Conservation (phyloP, 2,329 filamentous ascomycete genomes). For the Scleromitrula shiraiana region DNA sequence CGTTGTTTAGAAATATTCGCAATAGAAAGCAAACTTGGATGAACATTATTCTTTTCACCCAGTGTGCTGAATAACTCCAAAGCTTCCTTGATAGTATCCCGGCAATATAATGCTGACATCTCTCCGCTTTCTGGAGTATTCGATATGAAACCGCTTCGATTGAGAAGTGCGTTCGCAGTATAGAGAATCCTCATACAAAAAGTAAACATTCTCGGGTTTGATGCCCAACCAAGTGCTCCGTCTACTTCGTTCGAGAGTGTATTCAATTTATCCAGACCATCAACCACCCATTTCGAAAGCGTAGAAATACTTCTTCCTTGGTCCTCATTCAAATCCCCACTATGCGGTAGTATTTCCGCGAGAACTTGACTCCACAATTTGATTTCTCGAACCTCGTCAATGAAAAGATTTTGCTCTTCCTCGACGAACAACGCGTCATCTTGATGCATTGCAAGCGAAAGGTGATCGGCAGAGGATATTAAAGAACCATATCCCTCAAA, state of each 20-base stretch:
- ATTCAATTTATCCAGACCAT: slow-evolving; percentile 11
- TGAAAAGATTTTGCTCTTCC: slow-evolving; percentile 91
- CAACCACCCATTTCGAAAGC: slow-evolving; percentile 39
- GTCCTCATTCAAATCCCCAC: neutral
- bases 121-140: too few relatives aligned
- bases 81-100: neutral
- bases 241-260: slow-evolving; percentile 38
- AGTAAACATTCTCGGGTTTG: slow-evolving; percentile 59
- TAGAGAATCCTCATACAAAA: slow-evolving; percentile 42
- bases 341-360: slow-evolving; percentile 18
- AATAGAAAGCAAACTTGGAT: neutral
- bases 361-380: slow-evolving; percentile 52
- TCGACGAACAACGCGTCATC: slow-evolving; percentile 71
- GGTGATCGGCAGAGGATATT: slow-evolving; percentile 32
- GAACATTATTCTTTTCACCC: slow-evolving; percentile 4
- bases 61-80: slow-evolving; percentile 1
- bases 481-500: slow-evolving; percentile 12
- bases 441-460: slow-evolving; percentile 40
- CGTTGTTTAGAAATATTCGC: neutral
- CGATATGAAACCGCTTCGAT: too few relatives aligned
- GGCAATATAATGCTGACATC: neutral
- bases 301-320: neutral
- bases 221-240: slow-evolving; percentile 65
- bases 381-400: slow-evolving; percentile 72
- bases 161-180: slow-evolving; percentile 16